phyloP scores from a whole-genome alignment of 2,329 filamentous ascomycete genomes.

The Escovopsis sp. region DNA sequence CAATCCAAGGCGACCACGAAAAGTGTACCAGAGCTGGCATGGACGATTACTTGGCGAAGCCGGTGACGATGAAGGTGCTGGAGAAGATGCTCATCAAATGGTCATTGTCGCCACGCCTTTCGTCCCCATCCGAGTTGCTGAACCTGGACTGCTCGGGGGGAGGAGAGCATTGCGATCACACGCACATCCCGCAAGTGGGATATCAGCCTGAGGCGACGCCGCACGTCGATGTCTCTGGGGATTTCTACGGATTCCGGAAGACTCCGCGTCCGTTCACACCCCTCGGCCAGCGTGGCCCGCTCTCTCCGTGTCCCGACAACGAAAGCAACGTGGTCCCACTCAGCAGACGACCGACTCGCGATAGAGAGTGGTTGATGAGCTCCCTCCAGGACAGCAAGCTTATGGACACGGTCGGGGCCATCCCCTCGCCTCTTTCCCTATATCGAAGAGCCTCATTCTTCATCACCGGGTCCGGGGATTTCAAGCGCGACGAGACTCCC shows the following conservation, averaged over 20 bases:
- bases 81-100: conserved; percentile 60
- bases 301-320: conserved; percentile 23
- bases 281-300: conserved; percentile 21
- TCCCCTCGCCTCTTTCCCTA: too few species aligned
- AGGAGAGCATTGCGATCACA: conserved; percentile 26
- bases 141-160: conserved; percentile 31
- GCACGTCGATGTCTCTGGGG: conserved; percentile 10
- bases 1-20: conserved; percentile 61
- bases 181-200: conserved; percentile 24
- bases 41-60: conserved; percentile 63
- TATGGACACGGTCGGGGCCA: conserved; percentile 22
- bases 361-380: conserved; percentile 25
- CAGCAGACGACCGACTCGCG: conserved; percentile 19
- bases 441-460: conserved; percentile 18
- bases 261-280: conserved; percentile 26
- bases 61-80: conserved; percentile 51
- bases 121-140: conserved; percentile 12
- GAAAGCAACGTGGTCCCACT: conserved; percentile 18
- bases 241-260: conserved; percentile 16
- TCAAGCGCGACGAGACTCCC: conserved; percentile 36
- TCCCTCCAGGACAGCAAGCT: conserved; percentile 31
- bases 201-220: conserved; percentile 13
- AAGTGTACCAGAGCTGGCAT: conserved; percentile 61
- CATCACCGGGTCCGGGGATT: conserved; percentile 23
- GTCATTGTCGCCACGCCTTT: conserved; percentile 26